Base-by-base conservation (phyloP, 2,329 filamentous ascomycete genomes). In the Fusarium subtropicale region DNA sequence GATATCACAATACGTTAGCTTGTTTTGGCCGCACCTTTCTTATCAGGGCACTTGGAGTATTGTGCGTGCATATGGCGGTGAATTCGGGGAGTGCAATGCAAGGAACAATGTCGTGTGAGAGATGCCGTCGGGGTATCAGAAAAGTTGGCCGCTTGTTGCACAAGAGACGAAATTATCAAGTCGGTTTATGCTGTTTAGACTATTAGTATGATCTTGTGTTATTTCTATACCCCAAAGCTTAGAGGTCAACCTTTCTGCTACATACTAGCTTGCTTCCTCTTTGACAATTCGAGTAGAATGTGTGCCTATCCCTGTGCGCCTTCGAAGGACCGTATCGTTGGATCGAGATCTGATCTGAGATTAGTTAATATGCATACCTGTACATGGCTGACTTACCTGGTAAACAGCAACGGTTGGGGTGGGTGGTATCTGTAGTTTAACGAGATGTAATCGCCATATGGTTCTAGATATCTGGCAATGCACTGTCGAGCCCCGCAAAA, bases 41-140 rank as follows among this genome's bases (percentile, higher is more conserved):
- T 12, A 24, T 30, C 44, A 41, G 55, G 46, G n/a, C 51, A 54
- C 38, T 69, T 44, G 12, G n/a, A 16, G 51, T 20, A 28, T 18
- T 15, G 64, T n/a, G 44, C 42, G 13, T 26, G 46, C 41, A 66
- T 33, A 56, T 56, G 51, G 63, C 58, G 67, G 67, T 64, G 62
- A 68, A 44, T 18, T 46, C 1, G 31, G 24, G 28, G 31, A 47
- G 31, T 44, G 22, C 7, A 48, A 59, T 59, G 53, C 46, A 63
- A 69, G 54, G 50, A 28, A 67, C 30, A n/a, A 46, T 30, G 24
- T 52, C 38, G 41, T 16, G 20, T 13, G 33, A 22, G n/a, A 38
- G 36, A 26, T 41, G 54, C 20, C 44, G 39, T 30, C 28, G 28
- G 28, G 11, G 28, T 30, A 30, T 30, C 11, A 30, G 28, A 30